Conservation (phyloP, 345 rosid genomes). For the Leavenworthia alabamica region DNA sequence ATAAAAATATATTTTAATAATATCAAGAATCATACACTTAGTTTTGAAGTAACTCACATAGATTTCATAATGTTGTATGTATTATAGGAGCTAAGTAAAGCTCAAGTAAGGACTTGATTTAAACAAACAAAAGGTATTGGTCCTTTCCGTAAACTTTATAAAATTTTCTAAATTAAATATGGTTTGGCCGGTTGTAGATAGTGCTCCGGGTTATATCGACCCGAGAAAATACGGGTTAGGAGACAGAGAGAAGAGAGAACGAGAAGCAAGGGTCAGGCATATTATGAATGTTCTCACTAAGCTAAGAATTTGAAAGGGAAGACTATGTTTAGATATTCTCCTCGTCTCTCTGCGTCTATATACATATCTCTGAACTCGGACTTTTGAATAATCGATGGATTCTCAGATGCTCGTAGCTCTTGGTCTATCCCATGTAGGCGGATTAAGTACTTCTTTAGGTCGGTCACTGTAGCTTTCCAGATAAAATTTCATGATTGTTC, state of each 20-base stretch:
- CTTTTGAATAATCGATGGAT: conserved; percentile 44
- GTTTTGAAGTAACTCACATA: no score
- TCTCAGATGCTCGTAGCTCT: conserved; percentile 65
- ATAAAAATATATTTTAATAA: background rate
- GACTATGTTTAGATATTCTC: conserved; percentile 24
- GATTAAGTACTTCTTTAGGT: conserved; percentile 72
- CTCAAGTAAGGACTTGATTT: background rate
- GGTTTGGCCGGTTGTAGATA: background rate
- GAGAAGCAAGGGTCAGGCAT: conserved; percentile 19
- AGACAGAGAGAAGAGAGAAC: background rate
- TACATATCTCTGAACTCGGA: conserved; percentile 3
- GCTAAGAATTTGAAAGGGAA: conserved; percentile 7
- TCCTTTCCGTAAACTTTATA: background rate
- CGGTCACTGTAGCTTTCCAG: conserved; percentile 4
- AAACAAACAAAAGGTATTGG: background rate
- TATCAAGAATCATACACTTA: background rate
- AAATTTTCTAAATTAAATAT: background rate
- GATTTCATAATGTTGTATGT: no score
- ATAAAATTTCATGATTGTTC: no score
- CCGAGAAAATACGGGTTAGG: conserved; percentile 16
- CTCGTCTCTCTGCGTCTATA: conserved; percentile 13
- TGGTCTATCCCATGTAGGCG: conserved; percentile 57
- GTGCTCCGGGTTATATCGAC: conserved; percentile 1
- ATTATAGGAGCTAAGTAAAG: background rate
- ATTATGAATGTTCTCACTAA: background rate